These are phyloP conservation scores for Fragaria ananassa DNA, from an alignment of 306 rosid genomes.

Conservation along the genomic window DNA sequence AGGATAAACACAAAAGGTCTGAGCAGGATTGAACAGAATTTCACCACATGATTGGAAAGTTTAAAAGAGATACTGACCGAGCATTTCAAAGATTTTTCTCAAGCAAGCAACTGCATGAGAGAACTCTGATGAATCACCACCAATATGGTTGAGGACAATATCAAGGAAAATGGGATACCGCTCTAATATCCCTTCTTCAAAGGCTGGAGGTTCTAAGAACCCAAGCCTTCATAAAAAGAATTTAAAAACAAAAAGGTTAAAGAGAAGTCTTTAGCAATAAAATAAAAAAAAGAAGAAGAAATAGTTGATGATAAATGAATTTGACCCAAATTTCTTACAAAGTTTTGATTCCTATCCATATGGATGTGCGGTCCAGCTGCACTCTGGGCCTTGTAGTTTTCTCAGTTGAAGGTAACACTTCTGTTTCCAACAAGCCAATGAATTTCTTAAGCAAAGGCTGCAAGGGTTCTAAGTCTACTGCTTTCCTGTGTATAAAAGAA, in stretches of 20 bases:
- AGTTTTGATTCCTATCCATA: conserved; percentile 91
- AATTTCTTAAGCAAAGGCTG: conserved; percentile 88
- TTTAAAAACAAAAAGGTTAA: background rate
- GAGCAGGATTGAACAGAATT: conserved; percentile 16
- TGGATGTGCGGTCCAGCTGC: conserved; percentile 66
- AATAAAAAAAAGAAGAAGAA: background rate
- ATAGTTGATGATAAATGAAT: conserved; percentile 10
- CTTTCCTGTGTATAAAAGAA: conserved; percentile 51
- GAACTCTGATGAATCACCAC: conserved; percentile 80
- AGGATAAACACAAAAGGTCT: conserved; percentile 25
- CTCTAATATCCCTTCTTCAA: conserved; percentile 98
- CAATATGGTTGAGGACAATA: conserved; percentile 84
- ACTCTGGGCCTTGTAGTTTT: conserved; percentile 57
- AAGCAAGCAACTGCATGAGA: conserved; percentile 91
- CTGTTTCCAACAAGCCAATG: conserved; percentile 68
- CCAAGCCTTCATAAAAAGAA: conserved; percentile 65
- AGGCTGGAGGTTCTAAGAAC: conserved; percentile 86
- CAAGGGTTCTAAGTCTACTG: conserved; percentile 79
- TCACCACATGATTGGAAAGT: conserved; percentile 16
- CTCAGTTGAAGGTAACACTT: conserved; percentile 53
- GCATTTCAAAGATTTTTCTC: conserved; percentile 84
- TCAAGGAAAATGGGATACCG: conserved; percentile 88
- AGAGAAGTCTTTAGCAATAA: conserved; percentile 19
- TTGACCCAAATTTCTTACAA: conserved; percentile 60
- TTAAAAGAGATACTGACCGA: conserved; percentile 49